Base-by-base conservation (phyloP, 306 rosid genomes). In the Pterocarpus santalinus region DNA sequence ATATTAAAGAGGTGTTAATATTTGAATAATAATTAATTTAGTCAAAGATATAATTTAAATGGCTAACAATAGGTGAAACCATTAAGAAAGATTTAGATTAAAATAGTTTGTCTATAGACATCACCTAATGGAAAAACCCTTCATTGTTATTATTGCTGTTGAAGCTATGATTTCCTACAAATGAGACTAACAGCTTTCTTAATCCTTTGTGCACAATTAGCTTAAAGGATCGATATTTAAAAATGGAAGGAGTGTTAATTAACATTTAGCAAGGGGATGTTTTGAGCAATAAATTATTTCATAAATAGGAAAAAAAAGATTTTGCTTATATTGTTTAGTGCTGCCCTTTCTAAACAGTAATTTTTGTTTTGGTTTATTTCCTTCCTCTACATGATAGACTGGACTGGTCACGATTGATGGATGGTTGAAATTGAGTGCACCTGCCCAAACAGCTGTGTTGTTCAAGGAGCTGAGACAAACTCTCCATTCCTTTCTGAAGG, bases 361-460 rank as follows among this genome's bases (percentile, higher is more conserved):
- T 57, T 63, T 46, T 52, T 52, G 47, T 49, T 69, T 70, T 3
- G 0, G 51, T 49, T 62, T 69, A 56, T 53, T 63, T 22, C 44
- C 80, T 78, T 65, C 71, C 81, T 56, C 76, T 47, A 69, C 85
- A 3, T 63, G 74, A 76, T 57, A 94, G 97, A 85, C 91, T 33
- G 99, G 97, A 56, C 82, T 83, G 66, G 92, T 92, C 74, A 82
- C 73, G 16, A 88, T 95, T 34, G 99, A 95, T 81, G 99, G 99
- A 83, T 95, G 99, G 99, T 86, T 95, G 82, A 91, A 93, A 88
- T 75, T 95, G 89, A 93, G 65, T 14, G 99, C 99, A 36, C 97
- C 99, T 63, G 99, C 99, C 73, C 99, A 95, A 84, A 90, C 89
- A 69, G 99, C 99, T 57, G 99, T 95, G 75, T 84, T 95, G 82